Percentiles rank a stretch among this genome's conserved stretches.
Evolutionary conservation across 2,329 filamentous ascomycete species (phyloP).

Genomic region (Lithohypha guttulata): DNA sequence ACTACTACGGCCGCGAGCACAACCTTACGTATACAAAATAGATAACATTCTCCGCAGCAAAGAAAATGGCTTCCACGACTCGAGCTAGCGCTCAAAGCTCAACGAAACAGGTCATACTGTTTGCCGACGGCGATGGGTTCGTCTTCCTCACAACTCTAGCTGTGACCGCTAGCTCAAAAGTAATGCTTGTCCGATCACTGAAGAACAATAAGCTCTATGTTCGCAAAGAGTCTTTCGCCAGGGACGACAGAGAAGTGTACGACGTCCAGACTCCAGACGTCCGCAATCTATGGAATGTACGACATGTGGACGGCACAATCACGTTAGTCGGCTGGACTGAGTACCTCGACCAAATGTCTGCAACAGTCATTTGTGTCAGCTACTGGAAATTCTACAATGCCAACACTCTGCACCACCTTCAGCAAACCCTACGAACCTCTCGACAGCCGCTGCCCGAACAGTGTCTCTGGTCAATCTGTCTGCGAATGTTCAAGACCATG

Average conservation of each 20-base stretch:
- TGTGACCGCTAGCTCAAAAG: background rate
- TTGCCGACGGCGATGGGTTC: background rate
- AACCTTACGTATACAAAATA: no score
- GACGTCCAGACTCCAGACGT: background rate
- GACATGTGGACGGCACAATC: background rate
- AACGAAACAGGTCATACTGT: background rate
- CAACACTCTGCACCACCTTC: background rate
- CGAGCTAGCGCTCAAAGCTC: no score
- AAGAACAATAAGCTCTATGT: background rate
- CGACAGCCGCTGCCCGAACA: background rate
- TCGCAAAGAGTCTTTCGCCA: background rate
- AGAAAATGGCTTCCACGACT: no score
- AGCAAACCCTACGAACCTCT: background rate
- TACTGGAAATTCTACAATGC: conserved; percentile 1
- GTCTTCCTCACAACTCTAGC: background rate
- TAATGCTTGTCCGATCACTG: background rate
- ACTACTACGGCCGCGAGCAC: no score
- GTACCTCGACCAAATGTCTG: background rate
- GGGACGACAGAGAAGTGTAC: no score
- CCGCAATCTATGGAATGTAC: background rate
- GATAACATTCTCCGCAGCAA: background rate
- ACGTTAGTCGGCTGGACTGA: background rate
- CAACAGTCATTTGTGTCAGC: background rate
- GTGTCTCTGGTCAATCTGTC: background rate
- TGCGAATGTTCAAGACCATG: conserved; percentile 1